These are phyloP conservation scores for Leptographium procerum DNA, from an alignment of 2,329 filamentous ascomycete genomes.

Conservation along the genomic window DNA sequence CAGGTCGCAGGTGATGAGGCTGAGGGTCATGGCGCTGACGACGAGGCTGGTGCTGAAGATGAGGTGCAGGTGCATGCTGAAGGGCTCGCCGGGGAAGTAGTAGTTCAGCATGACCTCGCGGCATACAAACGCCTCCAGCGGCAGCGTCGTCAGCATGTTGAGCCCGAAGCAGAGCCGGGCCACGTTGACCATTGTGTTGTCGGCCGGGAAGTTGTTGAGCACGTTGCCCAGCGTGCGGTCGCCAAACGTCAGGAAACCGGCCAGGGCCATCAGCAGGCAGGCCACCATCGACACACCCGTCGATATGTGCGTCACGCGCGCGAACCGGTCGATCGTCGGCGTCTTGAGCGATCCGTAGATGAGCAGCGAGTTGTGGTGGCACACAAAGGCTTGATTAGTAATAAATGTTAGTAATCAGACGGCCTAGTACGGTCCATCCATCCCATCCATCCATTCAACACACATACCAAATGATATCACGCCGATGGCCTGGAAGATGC, in stretches of 20 bases:
- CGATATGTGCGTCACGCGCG: slow-evolving; percentile 85
- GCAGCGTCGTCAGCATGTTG: slow-evolving; percentile 96
- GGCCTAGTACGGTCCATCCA: no score
- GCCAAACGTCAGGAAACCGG: slow-evolving; percentile 87
- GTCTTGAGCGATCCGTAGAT: slow-evolving; percentile 94
- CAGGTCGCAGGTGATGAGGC: slow-evolving; percentile 82
- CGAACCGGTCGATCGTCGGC: slow-evolving; percentile 91
- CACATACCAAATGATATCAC: slow-evolving; percentile 88
- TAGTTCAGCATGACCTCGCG: slow-evolving; percentile 93
- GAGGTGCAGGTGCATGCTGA: slow-evolving; percentile 73
- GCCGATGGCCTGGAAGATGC: slow-evolving; percentile 90
- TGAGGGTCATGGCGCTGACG: slow-evolving; percentile 63
- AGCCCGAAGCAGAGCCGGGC: slow-evolving; percentile 91
- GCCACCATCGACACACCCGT: slow-evolving; percentile 85
- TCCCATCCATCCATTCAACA: no score
- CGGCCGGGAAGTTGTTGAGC: slow-evolving; percentile 88
- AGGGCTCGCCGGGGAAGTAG: slow-evolving; percentile 55
- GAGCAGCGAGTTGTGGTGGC: slow-evolving; percentile 88
- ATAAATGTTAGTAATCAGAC: neutral
- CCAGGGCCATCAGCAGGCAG: slow-evolving; percentile 77
- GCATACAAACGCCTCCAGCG: slow-evolving; percentile 94
- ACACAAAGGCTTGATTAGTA: slow-evolving; percentile 44
- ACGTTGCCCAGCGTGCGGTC: slow-evolving; percentile 89
- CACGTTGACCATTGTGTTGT: slow-evolving; percentile 89
- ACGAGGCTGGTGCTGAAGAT: slow-evolving; percentile 78